Percentiles rank a stretch among this genome's conserved stretches.
Evolutionary conservation across 2,329 filamentous ascomycete genomes (phyloP).

Genomic region (Knufia petricola): DNA sequence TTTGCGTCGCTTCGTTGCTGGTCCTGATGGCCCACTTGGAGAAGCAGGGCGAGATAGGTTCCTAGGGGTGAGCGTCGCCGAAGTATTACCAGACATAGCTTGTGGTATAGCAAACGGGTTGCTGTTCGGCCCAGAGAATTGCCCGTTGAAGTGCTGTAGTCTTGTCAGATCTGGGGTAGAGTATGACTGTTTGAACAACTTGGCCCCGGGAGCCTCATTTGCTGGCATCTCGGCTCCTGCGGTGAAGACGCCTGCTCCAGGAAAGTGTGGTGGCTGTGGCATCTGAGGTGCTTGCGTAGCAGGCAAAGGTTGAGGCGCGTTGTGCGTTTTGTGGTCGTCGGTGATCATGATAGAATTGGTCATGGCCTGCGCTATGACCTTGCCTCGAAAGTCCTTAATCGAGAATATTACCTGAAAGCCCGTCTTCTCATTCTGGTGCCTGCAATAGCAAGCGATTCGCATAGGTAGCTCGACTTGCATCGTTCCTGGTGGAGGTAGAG

Average conservation of each 20-base stretch:
- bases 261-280: conserved; percentile 32
- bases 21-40: conserved; percentile 54
- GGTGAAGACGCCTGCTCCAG: conserved; percentile 36
- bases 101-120: conserved; percentile 33
- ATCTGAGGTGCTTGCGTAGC: conserved; percentile 24
- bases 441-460: conserved; percentile 94
- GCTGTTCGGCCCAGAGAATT: conserved; percentile 28
- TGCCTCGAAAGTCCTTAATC: conserved; percentile 68
- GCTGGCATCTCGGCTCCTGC: conserved; percentile 13
- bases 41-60: conserved; percentile 65
- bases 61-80: conserved; percentile 46
- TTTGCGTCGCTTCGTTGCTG: conserved; percentile 71
- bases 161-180: conserved; percentile 55
- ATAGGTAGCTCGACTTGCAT: conserved; percentile 79
- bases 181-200: conserved; percentile 41
- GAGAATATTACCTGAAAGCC: conserved; percentile 94
- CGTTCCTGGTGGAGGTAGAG: conserved; percentile 46
- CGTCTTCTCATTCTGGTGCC: conserved; percentile 86
- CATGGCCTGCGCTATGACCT: conserved; percentile 72
- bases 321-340: conserved; percentile 89
- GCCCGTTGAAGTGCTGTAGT: conserved; percentile 44
- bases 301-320: conserved; percentile 32
- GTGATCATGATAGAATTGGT: conserved; percentile 92
- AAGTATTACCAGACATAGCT: conserved; percentile 31
- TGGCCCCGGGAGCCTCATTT: conserved; percentile 14